These are phyloP conservation scores for Rhododendron ovatum DNA, from an alignment of 148 eudicot genomes.

Conservation along the genomic window DNA sequence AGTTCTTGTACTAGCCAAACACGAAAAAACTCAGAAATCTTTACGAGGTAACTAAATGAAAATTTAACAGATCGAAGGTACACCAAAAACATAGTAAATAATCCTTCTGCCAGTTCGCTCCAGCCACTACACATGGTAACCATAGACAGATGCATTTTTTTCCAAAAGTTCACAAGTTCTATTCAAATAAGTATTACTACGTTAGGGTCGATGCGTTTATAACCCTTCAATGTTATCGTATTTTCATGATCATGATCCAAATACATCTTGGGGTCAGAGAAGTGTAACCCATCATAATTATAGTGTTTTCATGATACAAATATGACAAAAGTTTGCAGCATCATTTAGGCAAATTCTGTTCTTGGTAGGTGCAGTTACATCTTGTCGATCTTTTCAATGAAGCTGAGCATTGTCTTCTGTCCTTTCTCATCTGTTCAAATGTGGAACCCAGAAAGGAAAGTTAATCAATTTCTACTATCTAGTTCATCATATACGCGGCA, in stretches of 20 bases:
- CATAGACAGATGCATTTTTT: background rate
- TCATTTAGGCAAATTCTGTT: background rate
- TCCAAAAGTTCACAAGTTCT: background rate
- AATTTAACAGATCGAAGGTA: too few species aligned
- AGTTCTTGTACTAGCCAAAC: too few species aligned
- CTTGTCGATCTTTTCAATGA: conserved; percentile 14
- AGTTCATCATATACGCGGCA: background rate
- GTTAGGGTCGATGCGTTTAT: background rate
- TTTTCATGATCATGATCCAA: background rate
- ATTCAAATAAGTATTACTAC: background rate
- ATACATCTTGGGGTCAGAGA: background rate
- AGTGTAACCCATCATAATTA: background rate
- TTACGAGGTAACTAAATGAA: too few species aligned
- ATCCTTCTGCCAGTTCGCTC: too few species aligned
- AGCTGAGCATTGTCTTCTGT: conserved; percentile 13
- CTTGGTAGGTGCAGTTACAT: background rate
- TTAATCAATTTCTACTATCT: background rate
- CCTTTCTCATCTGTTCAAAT: conserved; percentile 14
- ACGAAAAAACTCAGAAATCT: too few species aligned
- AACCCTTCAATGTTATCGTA: background rate
- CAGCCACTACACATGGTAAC: too few species aligned
- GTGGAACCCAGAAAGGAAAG: background rate
- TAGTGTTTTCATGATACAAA: background rate
- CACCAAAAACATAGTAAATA: too few species aligned
- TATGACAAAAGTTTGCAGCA: background rate